phyloP scores from a whole-genome alignment of 1,284 basidiomycete species.

The Erythrobasidium hasegawianum region DNA sequence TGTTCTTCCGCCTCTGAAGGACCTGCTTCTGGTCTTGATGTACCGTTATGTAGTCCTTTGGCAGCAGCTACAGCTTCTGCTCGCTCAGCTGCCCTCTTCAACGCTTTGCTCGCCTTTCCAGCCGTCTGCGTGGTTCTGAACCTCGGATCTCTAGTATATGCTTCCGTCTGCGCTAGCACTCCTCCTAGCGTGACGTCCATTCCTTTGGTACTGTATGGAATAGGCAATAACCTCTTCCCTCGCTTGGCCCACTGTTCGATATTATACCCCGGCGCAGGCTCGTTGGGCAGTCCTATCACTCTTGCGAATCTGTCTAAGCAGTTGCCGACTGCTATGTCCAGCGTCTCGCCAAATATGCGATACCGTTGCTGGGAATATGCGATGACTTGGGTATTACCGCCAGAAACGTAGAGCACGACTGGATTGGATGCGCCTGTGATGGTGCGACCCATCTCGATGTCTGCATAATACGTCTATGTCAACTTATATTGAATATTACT shows the following conservation, averaged over 20 bases:
- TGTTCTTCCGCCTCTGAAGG: slow-evolving; percentile 59
- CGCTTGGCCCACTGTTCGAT: slow-evolving; percentile 92
- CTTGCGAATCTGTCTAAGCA: slow-evolving; percentile 96
- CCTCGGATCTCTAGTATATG: slow-evolving; percentile 61
- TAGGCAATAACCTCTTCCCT: slow-evolving; percentile 62
- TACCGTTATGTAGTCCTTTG: not conserved
- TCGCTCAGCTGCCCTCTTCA: slow-evolving; percentile 36
- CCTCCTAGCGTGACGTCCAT: slow-evolving; percentile 98
- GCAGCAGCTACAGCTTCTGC: slow-evolving; percentile 15
- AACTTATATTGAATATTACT: too few species aligned
- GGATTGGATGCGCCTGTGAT: slow-evolving; percentile 94
- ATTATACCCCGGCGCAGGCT: slow-evolving; percentile 96
- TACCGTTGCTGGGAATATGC: slow-evolving; percentile 96
- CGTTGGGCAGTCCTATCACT: slow-evolving; percentile 92
- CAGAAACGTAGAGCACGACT: slow-evolving; percentile 96
- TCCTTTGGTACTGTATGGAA: slow-evolving; percentile 97
- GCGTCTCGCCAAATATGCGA: slow-evolving; percentile 96
- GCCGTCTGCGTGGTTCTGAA: slow-evolving; percentile 40
- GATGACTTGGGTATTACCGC: slow-evolving; percentile 98
- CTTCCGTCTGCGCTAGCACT: slow-evolving; percentile 81
- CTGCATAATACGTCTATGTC: slow-evolving; percentile 52
- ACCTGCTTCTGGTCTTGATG: slow-evolving; percentile 57
- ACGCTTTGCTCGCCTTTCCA: slow-evolving; percentile 33
- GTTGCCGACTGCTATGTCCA: slow-evolving; percentile 98
- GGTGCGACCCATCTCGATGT: slow-evolving; percentile 97